Base-by-base conservation (phyloP, 2,329 filamentous ascomycete genomes). In the Tolypocladium capitatum region DNA sequence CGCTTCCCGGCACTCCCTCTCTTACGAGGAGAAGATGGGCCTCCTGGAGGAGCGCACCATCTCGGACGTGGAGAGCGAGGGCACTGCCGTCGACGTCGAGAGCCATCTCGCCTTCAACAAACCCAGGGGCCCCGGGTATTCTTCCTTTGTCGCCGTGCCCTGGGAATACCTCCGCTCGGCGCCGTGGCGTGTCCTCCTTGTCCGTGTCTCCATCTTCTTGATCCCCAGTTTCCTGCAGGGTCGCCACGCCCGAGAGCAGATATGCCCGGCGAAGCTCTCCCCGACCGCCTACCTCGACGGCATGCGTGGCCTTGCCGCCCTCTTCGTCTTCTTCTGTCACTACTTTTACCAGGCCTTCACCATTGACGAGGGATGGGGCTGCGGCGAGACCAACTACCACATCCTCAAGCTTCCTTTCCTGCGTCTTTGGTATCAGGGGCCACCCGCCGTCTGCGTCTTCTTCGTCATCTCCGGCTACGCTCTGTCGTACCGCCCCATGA, bases 401-500 rank as follows among this genome's bases (percentile, higher is more conserved):
- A 49, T 74, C 43, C 64, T 76, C 52, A 72, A 74, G 55, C 66
- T 79, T 1, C 76, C 76, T 8, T 69, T 79, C 50, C 47, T 80
- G 18, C 67, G 76, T 14, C 63, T 80, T 4, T 65, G 74, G 49
- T 79, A 73, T 56, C 72, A 73, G 46, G 76, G 75, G 1, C 74
- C 73, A 3, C 70, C 75, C 0, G 76, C 75, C 54, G 77, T 81
- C 35, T 75, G 72, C 60, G 62, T 80, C 53, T 82, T 82, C 66
- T 81, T 80, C 57, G 72, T 80, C 55, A 75, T 81, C 41, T 78
- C 75, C 0, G 78, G 78, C 20, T 81, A 80, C 59, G 79, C 76
- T 3, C 66, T 83, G 13, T 74, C 72, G 30, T 70, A 80, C 48
- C 69, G 69, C 42, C 72, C 74, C 1, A 55, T 78, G n/a, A 72